Conservation (phyloP, 2,329 filamentous ascomycete species). For the Colletotrichum sp. region DNA sequence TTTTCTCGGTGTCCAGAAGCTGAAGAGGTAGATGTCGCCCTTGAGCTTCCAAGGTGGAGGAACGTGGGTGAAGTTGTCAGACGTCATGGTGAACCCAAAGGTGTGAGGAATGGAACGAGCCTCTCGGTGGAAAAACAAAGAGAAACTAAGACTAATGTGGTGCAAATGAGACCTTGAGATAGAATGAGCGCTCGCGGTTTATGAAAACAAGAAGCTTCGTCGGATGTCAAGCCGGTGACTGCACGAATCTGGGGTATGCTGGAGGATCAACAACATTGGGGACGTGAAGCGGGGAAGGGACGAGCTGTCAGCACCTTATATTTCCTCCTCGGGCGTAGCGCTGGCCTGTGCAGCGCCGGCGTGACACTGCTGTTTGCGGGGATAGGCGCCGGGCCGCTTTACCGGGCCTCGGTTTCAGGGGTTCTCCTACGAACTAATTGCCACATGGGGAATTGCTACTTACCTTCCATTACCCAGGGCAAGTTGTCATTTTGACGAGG, state of each 20-base stretch:
- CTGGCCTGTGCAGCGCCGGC: neutral
- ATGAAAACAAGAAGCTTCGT: neutral
- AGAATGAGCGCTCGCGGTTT: neutral
- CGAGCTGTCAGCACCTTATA: neutral
- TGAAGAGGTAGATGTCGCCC: constrained; percentile 48
- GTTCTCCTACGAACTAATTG: neutral
- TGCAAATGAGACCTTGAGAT: too few relatives aligned
- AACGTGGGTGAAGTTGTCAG: neutral
- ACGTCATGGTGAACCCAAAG: neutral
- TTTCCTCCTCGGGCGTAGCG: neutral
- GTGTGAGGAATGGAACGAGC: too few relatives aligned
- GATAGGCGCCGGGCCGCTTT: neutral
- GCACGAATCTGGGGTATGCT: neutral
- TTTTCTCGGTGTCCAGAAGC: constrained; percentile 40
- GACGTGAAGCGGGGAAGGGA: neutral
- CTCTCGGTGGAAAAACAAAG: too few relatives aligned
- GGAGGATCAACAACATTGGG: neutral
- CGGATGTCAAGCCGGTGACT: neutral
- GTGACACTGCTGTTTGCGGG: neutral
- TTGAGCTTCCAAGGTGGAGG: constrained; percentile 48
- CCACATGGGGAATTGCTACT: neutral
- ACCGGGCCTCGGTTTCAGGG: neutral
- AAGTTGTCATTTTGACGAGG: too few relatives aligned
- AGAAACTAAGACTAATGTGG: too few relatives aligned
- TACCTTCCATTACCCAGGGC: too few relatives aligned